These are phyloP conservation scores for Calendula officinalis DNA, from an alignment of 129 eudicot genomes.

Conservation along the genomic window DNA sequence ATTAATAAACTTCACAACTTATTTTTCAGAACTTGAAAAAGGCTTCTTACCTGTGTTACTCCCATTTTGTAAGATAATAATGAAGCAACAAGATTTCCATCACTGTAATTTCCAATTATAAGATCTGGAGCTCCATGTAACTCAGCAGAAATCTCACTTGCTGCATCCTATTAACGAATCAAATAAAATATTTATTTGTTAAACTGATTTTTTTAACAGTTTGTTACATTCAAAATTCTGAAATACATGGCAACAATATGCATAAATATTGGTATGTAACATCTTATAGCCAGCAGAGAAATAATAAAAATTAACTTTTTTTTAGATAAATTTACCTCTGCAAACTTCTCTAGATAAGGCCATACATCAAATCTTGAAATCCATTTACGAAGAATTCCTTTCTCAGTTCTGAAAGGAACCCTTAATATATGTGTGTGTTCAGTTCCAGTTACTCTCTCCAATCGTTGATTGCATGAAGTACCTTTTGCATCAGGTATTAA, in stretches of 20 bases:
- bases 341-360: slow-evolving; percentile 91
- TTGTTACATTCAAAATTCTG: slow-evolving; percentile 1
- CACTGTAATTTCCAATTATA: slow-evolving; percentile 94
- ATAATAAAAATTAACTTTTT: neutral
- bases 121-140: slow-evolving; percentile 82
- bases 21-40: slow-evolving; percentile 13
- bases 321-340: slow-evolving; percentile 54
- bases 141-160: slow-evolving; percentile 76
- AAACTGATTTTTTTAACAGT: neutral
- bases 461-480: slow-evolving; percentile 89
- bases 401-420: slow-evolving; percentile 81
- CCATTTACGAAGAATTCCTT: slow-evolving; percentile 89
- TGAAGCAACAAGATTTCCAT: slow-evolving; percentile 96
- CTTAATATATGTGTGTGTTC: slow-evolving; percentile 79
- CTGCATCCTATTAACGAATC: slow-evolving; percentile 62
- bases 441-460: slow-evolving; percentile 83
- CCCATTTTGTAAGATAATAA: slow-evolving; percentile 85
- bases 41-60: slow-evolving; percentile 69
- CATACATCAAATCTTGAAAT: slow-evolving; percentile 97
- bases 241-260: neutral
- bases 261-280: neutral
- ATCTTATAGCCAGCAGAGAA: neutral
- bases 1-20: slow-evolving; percentile 3
- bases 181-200: neutral
- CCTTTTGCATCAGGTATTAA: slow-evolving; percentile 97